phyloP scores from a whole-genome alignment of 371 early-diverging fungal genomes.

The Funneliformis caledonium region DNA sequence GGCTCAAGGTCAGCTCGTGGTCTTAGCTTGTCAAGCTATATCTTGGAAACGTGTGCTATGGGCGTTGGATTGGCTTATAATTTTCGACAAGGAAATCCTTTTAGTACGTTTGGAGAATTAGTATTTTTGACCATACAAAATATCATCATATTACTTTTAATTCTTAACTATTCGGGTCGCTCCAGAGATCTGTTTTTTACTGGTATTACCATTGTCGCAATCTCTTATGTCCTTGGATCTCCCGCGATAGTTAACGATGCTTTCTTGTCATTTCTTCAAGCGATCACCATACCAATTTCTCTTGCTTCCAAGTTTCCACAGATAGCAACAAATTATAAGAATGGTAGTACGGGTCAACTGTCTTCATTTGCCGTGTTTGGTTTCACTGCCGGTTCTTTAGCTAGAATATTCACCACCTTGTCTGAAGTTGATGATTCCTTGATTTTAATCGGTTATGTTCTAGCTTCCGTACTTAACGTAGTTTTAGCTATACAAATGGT shows the following conservation, averaged over 20 bases:
- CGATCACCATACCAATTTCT: slow-evolving; percentile 80
- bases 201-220: slow-evolving; percentile 44
- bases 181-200: slow-evolving; percentile 48
- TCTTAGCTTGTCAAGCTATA: slow-evolving; percentile 75
- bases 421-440: slow-evolving; percentile 83
- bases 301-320: slow-evolving; percentile 87
- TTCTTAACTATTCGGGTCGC: slow-evolving; percentile 64
- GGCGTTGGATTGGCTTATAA: slow-evolving; percentile 86
- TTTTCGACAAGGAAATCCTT: slow-evolving; percentile 78
- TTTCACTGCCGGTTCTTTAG: slow-evolving; percentile 82
- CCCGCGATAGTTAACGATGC: slow-evolving; percentile 53
- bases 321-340: slow-evolving; percentile 75
- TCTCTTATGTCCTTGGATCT: slow-evolving; percentile 55
- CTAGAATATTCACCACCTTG: slow-evolving; percentile 90
- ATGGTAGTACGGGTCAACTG: slow-evolving; percentile 87
- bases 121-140: slow-evolving; percentile 82
- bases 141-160: slow-evolving; percentile 73
- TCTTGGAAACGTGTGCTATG: slow-evolving; percentile 84
- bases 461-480: slow-evolving; percentile 79
- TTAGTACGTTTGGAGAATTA: slow-evolving; percentile 93
- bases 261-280: slow-evolving; percentile 68
- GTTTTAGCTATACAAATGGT: slow-evolving; percentile 81
- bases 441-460: slow-evolving; percentile 71
- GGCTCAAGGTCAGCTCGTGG: slow-evolving; percentile 76
- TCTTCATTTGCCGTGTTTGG: slow-evolving; percentile 86